A percentile compares a stretch with the other conserved stretches of the same genome.
Evolutionary conservation across 306 rosid species (phyloP).

Genomic region (Acacia melanoxylon): DNA sequence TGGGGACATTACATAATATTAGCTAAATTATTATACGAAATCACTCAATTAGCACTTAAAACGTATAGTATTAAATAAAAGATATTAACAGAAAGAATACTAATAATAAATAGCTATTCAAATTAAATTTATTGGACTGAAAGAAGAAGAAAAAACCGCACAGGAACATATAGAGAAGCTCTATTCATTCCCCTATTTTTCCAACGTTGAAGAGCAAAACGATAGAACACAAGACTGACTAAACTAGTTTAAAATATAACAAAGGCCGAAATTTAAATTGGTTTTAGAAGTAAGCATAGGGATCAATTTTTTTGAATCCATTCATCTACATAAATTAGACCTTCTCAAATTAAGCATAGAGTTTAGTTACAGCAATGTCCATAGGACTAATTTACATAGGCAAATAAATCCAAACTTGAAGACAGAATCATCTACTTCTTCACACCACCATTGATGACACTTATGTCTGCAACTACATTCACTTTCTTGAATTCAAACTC

Average conservation of each 20-base stretch:
- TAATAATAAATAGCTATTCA: background rate
- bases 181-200: background rate
- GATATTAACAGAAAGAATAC: too few relatives aligned
- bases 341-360: background rate
- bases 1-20: too few relatives aligned
- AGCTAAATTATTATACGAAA: too few relatives aligned
- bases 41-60: too few relatives aligned
- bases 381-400: background rate
- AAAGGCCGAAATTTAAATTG: background rate
- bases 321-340: background rate
- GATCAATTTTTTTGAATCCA: background rate
- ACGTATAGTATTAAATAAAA: too few relatives aligned
- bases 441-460: constrained; percentile 60
- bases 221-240: background rate
- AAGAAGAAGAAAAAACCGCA: background rate
- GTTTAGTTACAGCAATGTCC: background rate
- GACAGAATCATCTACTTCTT: constrained; percentile 27
- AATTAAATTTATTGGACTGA: background rate
- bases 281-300: background rate
- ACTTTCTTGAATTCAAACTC: constrained; percentile 76
- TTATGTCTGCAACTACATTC: constrained; percentile 58
- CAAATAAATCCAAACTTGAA: background rate
- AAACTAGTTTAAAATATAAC: background rate
- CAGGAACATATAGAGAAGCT: background rate
- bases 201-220: background rate